A percentile compares a stretch with the other conserved stretches of the same genome.
Conservation (phyloP, 2,329 filamentous ascomycete species). For the Xylariaceae sp. region DNA sequence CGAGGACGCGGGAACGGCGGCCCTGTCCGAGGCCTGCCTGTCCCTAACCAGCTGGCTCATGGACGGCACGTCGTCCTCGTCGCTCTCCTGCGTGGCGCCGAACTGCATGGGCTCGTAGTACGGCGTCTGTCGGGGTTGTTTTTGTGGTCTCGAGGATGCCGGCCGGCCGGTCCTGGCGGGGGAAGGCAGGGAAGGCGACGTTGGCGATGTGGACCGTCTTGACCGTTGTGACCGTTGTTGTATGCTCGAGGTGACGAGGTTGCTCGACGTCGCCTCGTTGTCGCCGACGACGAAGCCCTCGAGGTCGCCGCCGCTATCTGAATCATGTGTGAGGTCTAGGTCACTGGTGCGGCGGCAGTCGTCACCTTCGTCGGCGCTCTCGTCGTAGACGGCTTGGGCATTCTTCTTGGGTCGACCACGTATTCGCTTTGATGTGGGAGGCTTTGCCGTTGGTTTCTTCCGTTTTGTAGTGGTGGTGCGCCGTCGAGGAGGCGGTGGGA, state of each 20-base stretch:
- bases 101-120: conserved; percentile 30
- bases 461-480: conserved; percentile 14
- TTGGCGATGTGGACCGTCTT: conserved; percentile 31
- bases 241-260: conserved; percentile 31
- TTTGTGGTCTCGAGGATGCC: background rate
- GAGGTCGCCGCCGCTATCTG: conserved; percentile 37
- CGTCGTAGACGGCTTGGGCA: conserved; percentile 31
- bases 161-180: background rate
- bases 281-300: conserved; percentile 39
- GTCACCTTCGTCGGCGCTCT: conserved; percentile 39
- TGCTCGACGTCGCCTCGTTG: conserved; percentile 35
- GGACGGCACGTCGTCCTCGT: conserved; percentile 29
- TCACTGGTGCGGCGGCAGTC: conserved; percentile 42
- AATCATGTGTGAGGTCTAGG: conserved; percentile 41
- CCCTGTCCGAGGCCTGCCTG: conserved; percentile 5
- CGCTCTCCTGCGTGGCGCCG: conserved; percentile 26
- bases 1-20: background rate
- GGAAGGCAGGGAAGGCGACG: conserved; percentile 26
- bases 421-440: conserved; percentile 9
- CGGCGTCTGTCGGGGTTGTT: conserved; percentile 10
- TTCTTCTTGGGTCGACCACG: conserved; percentile 27
- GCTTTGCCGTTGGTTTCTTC: conserved; percentile 16
- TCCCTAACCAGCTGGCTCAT: conserved; percentile 34
- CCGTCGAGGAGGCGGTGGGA: conserved; percentile 21
- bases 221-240: conserved; percentile 19